These are phyloP conservation scores for Ganoderma lingzhi DNA, from an alignment of 1,284 basidiomycete species.

Conservation along the genomic window DNA sequence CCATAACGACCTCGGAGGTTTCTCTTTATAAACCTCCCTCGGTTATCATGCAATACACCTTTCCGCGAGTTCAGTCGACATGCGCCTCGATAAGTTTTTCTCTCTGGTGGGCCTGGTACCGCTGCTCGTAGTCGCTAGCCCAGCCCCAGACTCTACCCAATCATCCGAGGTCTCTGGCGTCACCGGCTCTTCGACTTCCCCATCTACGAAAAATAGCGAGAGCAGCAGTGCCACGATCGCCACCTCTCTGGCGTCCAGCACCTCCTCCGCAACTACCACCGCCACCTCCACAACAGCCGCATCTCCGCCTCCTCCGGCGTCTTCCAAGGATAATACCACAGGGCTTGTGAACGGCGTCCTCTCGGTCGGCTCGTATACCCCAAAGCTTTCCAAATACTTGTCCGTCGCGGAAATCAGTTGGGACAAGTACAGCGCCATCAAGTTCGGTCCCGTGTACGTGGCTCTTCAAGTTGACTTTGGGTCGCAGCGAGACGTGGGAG, in stretches of 20 bases:
- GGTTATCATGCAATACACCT: background rate
- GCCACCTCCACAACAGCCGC: background rate
- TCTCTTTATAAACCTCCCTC: background rate
- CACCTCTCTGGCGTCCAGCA: background rate
- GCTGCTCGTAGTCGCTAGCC: background rate
- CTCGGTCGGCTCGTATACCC: background rate
- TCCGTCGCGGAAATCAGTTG: background rate
- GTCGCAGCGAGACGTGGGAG: background rate
- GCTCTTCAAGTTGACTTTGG: background rate
- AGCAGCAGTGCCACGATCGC: background rate
- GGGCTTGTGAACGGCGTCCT: background rate
- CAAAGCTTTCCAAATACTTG: background rate
- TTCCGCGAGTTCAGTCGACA: background rate
- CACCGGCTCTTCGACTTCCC: background rate
- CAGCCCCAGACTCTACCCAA: background rate
- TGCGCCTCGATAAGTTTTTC: background rate
- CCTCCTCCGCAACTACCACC: background rate
- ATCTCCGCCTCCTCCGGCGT: background rate
- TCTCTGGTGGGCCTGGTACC: background rate
- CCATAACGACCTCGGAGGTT: background rate
- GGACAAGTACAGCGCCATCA: conserved; percentile 1
- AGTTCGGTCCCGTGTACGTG: background rate
- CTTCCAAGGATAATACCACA: background rate
- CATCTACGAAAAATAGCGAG: background rate
- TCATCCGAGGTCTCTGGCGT: background rate